Base-by-base conservation (phyloP, 257 asterid species). In the Mentha longifolia region DNA sequence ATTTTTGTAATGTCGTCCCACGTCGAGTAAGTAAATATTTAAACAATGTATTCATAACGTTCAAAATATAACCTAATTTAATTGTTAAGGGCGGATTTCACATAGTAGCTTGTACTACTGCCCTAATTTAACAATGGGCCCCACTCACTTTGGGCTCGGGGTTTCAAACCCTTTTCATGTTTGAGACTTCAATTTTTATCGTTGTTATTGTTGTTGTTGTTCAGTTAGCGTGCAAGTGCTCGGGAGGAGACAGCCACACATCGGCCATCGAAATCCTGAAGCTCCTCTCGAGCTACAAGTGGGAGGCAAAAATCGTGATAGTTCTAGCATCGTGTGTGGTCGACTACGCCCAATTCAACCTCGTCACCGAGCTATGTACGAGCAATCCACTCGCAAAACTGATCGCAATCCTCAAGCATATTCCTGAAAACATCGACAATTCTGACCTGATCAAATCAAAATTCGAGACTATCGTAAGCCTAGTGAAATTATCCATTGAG, bases 341-440 rank as follows among this genome's bases (percentile, higher is more conserved):
- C 5, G 42, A 57, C 17, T 57, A 28, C 9, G 62, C 62, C 19
- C 42, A 28, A 12, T 28, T 28, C 62, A 57, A 9, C 19, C 41
- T 28, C 19, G 8, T 13, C 4, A 13, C 42, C 42, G 4, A 57
- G 16, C 37, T 25, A 1, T 28, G 25, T 41, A 57, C 9, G 6
- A 10, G 5, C 16, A 28, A 89, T 77, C 89, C 85, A 0, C 88
- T 92, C 0, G 97, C 96, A 20, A 83, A 82, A 55, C 79, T 92
- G 2, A 75, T 92, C 9, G 84, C 86, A 4, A 22, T 82, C 37
- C 87, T 92, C 39, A 85, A 78, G 79, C 95, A 81, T 52, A 55
- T 89, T 2, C 88, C 96, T n/a, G 50, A 45, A 13, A 4, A 11
- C 12, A 13, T 0, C 13, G 90, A 83, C 13, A 88, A 80, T 47